phyloP scores from a whole-genome alignment of 2,329 filamentous ascomycete species.

The Alternaria ventricosa region DNA sequence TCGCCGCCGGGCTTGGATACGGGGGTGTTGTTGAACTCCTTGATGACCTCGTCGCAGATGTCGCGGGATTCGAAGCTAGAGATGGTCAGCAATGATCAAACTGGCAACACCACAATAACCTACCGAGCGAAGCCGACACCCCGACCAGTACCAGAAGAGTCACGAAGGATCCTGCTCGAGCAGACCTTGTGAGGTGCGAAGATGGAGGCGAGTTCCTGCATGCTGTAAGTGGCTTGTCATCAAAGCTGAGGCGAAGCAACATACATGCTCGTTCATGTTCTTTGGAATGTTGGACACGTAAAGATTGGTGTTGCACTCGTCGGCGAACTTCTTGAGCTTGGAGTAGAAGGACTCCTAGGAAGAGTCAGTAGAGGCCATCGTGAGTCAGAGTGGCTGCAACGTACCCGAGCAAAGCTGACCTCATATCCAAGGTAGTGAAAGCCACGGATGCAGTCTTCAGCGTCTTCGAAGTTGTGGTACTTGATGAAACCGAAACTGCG shows the following conservation, averaged over 20 bases:
- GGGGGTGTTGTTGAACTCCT: constrained; percentile 77
- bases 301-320: constrained; percentile 88
- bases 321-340: constrained; percentile 93
- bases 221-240: constrained; percentile 18
- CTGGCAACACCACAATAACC: constrained; percentile 31
- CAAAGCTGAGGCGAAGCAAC: constrained; percentile 32
- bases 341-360: constrained; percentile 90
- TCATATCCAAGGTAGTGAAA: constrained; percentile 96
- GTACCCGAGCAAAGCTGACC: constrained; percentile 91
- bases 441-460: constrained; percentile 93
- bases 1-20: constrained; percentile 66
- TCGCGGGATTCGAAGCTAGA: constrained; percentile 86
- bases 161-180: constrained; percentile 93
- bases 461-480: constrained; percentile 84
- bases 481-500: constrained; percentile 95
- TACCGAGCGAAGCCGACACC: constrained; percentile 98
- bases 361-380: constrained; percentile 15
- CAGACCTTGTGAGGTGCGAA: constrained; percentile 83
- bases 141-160: constrained; percentile 89
- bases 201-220: constrained; percentile 76
- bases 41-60: constrained; percentile 87
- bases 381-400: constrained; percentile 33
- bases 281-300: constrained; percentile 98
- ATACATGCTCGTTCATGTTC: constrained; percentile 85
- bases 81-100: constrained; percentile 3